phyloP scores from a whole-genome alignment of 345 rosid species.

The Nephelium lappaceum region DNA sequence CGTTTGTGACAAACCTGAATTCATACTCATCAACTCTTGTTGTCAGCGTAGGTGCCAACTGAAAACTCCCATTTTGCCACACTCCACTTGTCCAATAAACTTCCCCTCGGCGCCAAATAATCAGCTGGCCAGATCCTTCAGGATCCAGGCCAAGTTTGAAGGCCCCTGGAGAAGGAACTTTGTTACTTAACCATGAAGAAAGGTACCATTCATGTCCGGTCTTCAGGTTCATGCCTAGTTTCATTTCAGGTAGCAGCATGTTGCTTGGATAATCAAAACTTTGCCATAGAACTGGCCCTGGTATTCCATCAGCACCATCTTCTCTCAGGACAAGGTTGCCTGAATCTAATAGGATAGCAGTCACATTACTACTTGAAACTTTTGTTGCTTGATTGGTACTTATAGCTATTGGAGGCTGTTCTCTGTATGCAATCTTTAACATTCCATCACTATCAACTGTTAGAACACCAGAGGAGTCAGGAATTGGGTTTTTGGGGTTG shows the following conservation, averaged over 20 bases:
- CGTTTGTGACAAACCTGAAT: conserved; percentile 40
- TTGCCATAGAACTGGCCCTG: conserved; percentile 57
- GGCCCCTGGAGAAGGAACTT: conserved; percentile 56
- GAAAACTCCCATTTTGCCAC: conserved; percentile 46
- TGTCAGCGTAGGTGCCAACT: conserved; percentile 39
- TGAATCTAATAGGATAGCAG: conserved; percentile 47
- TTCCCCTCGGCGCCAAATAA: conserved; percentile 47
- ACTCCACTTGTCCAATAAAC: conserved; percentile 63
- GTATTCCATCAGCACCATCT: conserved; percentile 23
- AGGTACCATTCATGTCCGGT: conserved; percentile 48
- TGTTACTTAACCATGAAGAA: conserved; percentile 52
- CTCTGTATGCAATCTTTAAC: conserved; percentile 45
- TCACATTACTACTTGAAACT: conserved; percentile 23
- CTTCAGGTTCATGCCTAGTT: conserved; percentile 52
- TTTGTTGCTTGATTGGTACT: conserved; percentile 29
- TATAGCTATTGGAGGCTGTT: conserved; percentile 34
- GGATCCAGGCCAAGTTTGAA: conserved; percentile 63
- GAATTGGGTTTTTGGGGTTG: conserved; percentile 45
- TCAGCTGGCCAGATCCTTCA: conserved; percentile 40
- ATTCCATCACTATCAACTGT: conserved; percentile 42
- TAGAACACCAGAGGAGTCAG: conserved; percentile 56
- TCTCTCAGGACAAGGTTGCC: conserved; percentile 55
- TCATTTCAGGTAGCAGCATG: conserved; percentile 65
- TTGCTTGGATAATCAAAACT: conserved; percentile 67
- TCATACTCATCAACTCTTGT: conserved; percentile 29